phyloP scores from a whole-genome alignment of 177 flowering plant genomes.

The Vitis hybrid region DNA sequence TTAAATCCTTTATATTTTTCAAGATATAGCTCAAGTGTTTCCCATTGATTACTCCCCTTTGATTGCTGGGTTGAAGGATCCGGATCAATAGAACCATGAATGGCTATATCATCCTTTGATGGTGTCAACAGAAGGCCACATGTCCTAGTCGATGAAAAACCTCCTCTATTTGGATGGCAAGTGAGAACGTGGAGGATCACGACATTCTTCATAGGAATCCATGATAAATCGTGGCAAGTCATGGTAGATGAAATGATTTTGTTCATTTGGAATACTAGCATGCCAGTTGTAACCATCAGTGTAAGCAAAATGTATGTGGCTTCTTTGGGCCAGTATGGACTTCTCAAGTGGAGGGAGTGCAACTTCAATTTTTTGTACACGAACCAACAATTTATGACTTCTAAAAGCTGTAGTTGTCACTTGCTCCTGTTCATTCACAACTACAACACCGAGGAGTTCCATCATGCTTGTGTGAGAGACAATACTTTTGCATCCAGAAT shows the following conservation, averaged over 20 bases:
- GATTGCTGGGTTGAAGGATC: slow-evolving; percentile 33
- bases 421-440: slow-evolving; percentile 77
- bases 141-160: slow-evolving; percentile 24
- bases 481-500: too few relatives aligned
- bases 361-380: slow-evolving; percentile 70
- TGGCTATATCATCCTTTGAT: slow-evolving; percentile 42
- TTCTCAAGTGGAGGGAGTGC: slow-evolving; percentile 81
- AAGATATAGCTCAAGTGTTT: slow-evolving; percentile 74
- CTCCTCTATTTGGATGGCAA: slow-evolving; percentile 57
- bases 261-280: slow-evolving; percentile 47
- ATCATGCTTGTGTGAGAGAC: too few relatives aligned
- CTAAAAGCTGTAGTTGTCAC: slow-evolving; percentile 70
- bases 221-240: slow-evolving; percentile 79
- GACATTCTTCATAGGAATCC: slow-evolving; percentile 89
- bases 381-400: slow-evolving; percentile 68
- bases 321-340: slow-evolving; percentile 68
- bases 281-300: slow-evolving; percentile 93
- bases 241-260: slow-evolving; percentile 65
- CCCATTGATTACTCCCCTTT: slow-evolving; percentile 62
- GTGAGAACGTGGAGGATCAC: slow-evolving; percentile 76
- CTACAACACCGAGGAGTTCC: too few relatives aligned
- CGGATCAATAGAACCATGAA: slow-evolving; percentile 34
- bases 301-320: slow-evolving; percentile 92
- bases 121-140: slow-evolving; percentile 56
- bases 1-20: slow-evolving; percentile 66